These are phyloP conservation scores for Emiliania huxleyi DNA, from an alignment of 78 protist genomes.

Conservation along the genomic window DNA sequence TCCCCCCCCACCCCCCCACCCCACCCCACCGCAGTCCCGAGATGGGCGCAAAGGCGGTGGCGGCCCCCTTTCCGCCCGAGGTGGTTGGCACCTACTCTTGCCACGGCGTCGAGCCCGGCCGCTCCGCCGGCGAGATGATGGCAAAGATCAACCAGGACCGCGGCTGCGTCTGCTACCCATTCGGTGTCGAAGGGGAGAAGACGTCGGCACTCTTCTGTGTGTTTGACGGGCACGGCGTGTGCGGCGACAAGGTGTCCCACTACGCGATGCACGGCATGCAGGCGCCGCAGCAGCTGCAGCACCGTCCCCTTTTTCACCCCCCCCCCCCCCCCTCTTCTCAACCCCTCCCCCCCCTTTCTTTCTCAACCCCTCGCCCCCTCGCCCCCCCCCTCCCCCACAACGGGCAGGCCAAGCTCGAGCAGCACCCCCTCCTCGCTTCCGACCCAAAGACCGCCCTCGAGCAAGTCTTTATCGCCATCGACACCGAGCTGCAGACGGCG, in stretches of 20 bases:
- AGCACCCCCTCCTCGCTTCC: neutral
- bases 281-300: neutral
- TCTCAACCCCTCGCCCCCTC: too few relatives aligned
- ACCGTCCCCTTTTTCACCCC: neutral
- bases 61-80: neutral
- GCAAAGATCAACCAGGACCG: constrained; percentile 33
- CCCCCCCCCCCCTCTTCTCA: too few relatives aligned
- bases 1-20: neutral
- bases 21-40: neutral
- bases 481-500: neutral
- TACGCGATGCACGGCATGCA: neutral
- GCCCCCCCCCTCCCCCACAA: too few relatives aligned
- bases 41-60: neutral
- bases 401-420: neutral
- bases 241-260: constrained; percentile 6
- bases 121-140: neutral
- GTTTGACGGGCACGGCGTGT: constrained; percentile 7
- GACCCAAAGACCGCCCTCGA: neutral
- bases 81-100: constrained; percentile 6
- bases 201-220: neutral
- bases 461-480: neutral
- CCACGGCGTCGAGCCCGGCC: constrained; percentile 20
- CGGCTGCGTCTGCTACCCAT: neutral
- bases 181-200: neutral
- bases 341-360: too few relatives aligned